Conservation (phyloP, 495 filamentous ascomycete genomes). For the Monascus purpureus region DNA sequence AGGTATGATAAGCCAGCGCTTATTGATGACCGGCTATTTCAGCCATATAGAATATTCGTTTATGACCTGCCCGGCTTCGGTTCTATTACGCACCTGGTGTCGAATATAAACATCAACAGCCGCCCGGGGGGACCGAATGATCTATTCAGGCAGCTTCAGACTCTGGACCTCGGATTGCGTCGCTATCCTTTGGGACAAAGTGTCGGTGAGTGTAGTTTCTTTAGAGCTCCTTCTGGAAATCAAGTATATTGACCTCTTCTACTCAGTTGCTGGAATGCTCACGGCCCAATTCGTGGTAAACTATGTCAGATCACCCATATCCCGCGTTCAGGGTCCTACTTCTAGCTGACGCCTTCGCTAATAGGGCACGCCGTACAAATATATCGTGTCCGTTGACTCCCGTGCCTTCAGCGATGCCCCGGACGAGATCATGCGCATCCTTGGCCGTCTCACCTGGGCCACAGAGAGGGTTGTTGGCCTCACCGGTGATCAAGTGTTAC, state of each 20-base stretch:
- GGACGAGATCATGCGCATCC: slow-evolving; percentile 35
- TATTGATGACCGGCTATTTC: slow-evolving; percentile 7
- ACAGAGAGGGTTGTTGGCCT: slow-evolving; percentile 25
- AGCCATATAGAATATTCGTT: slow-evolving; percentile 13
- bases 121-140: slow-evolving; percentile 43
- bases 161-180: slow-evolving; percentile 40
- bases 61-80: slow-evolving; percentile 34
- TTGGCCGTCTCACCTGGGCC: slow-evolving; percentile 56
- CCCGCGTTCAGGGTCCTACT: neutral
- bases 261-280: slow-evolving; percentile 27
- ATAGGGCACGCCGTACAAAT: slow-evolving; percentile 76
- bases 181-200: slow-evolving; percentile 33
- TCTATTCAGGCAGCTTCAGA: slow-evolving; percentile 49
- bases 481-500: slow-evolving; percentile 9
- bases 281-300: slow-evolving; percentile 61
- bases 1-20: slow-evolving; percentile 6
- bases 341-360: neutral
- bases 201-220: slow-evolving; percentile 23
- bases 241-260: neutral
- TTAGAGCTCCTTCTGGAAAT: slow-evolving; percentile 9
- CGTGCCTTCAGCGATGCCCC: slow-evolving; percentile 49
- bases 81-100: slow-evolving; percentile 46
- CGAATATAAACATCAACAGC: slow-evolving; percentile 36
- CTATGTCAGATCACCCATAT: slow-evolving; percentile 40
- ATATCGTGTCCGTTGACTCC: slow-evolving; percentile 52